Evolutionary conservation across 176 grass and related monocot species (phyloP).

Genomic region (Phoenix roebelenii): DNA sequence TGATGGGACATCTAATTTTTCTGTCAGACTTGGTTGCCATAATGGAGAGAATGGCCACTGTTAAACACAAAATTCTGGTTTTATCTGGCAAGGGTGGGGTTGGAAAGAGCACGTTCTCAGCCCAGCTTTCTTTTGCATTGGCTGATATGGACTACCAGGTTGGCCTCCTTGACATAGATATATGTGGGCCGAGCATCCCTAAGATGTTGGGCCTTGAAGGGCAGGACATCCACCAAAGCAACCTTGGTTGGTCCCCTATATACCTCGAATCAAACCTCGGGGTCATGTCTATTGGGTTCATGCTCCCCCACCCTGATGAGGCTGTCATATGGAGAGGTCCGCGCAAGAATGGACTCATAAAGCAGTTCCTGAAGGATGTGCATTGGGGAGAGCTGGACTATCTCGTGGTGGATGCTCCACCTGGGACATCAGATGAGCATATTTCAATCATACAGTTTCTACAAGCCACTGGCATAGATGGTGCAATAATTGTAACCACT

Average conservation of each 20-base stretch:
- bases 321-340: conserved; percentile 74
- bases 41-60: conserved; percentile 56
- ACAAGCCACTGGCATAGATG: conserved; percentile 66
- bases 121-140: conserved; percentile 58
- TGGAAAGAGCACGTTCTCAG: conserved; percentile 66
- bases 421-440: conserved; percentile 70
- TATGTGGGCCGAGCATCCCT: conserved; percentile 66
- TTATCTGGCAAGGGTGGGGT: conserved; percentile 71
- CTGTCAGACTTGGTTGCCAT: conserved; percentile 62
- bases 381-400: conserved; percentile 77
- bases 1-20: conserved; percentile 1
- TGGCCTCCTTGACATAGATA: conserved; percentile 65
- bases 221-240: conserved; percentile 63
- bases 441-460: conserved; percentile 96
- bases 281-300: conserved; percentile 80
- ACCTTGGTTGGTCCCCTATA: conserved; percentile 56
- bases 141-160: conserved; percentile 46
- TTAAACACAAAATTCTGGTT: conserved; percentile 74
- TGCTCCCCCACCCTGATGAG: conserved; percentile 49
- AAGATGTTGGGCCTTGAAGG: conserved; percentile 75
- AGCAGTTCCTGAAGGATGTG: conserved; percentile 79
- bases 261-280: conserved; percentile 67
- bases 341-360: conserved; percentile 67
- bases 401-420: conserved; percentile 61
- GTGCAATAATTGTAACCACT: conserved; percentile 77